Evolutionary conservation across 768 basidiomycete species (phyloP).

Genomic region (Termitomyces sp.): DNA sequence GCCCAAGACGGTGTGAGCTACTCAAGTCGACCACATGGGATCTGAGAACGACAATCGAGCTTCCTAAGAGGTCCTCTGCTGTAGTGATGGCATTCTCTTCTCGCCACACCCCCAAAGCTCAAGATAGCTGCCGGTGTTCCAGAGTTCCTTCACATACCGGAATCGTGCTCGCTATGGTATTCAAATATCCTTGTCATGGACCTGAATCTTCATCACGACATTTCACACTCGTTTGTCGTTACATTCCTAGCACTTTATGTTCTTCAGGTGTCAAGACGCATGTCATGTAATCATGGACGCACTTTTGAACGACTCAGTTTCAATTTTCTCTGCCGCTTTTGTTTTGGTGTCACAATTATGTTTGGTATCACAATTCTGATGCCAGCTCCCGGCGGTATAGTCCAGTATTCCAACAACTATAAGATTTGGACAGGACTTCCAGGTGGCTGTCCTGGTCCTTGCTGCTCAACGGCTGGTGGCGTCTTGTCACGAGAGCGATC

Average conservation of each 20-base stretch:
- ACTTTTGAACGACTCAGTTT: neutral
- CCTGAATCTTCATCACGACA: neutral
- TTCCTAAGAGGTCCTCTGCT: neutral
- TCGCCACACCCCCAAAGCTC: neutral
- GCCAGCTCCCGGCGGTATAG: neutral
- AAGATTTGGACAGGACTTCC: neutral
- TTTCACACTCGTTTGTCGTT: neutral
- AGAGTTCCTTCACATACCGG: neutral
- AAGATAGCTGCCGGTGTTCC: neutral
- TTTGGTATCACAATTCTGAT: neutral
- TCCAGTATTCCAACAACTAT: neutral
- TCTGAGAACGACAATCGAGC: neutral
- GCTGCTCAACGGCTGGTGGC: conserved; percentile 1
- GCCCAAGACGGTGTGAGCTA: neutral
- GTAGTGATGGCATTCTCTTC: neutral
- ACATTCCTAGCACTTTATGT: neutral
- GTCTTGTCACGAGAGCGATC: neutral
- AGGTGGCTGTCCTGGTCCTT: neutral
- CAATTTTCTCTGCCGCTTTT: neutral
- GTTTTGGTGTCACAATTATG: neutral
- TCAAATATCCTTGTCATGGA: neutral
- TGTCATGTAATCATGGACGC: neutral
- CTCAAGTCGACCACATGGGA: neutral
- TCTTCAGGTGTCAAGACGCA: neutral
- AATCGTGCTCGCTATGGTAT: neutral